phyloP scores from a whole-genome alignment of 495 filamentous ascomycete genomes.

The Penicillium bialowiezense region DNA sequence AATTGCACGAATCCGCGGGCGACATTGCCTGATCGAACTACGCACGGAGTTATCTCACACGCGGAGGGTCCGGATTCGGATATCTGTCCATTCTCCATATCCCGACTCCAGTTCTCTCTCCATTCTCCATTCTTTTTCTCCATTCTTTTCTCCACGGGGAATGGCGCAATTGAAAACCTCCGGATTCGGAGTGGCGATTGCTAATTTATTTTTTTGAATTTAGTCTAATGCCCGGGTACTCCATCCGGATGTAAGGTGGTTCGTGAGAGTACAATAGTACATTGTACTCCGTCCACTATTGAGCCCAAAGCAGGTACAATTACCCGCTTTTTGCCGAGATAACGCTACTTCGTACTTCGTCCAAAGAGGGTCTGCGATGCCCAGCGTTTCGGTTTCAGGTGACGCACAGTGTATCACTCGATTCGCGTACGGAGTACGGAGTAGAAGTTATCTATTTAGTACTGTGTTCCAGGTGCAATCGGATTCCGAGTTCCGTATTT shows the following conservation, averaged over 20 bases:
- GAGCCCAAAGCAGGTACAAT: too few species aligned
- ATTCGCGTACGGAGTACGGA: too few species aligned
- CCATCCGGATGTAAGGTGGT: background rate
- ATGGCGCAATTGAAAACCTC: background rate
- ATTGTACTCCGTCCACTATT: too few species aligned
- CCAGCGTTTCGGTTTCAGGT: constrained; percentile 1
- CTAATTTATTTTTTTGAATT: background rate
- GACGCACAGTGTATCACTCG: background rate
- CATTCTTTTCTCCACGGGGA: constrained; percentile 5
- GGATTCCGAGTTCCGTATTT: background rate
- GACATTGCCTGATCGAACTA: background rate
- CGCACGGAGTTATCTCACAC: background rate
- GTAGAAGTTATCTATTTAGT: too few species aligned
- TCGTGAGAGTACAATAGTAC: too few species aligned
- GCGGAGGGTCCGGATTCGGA: background rate
- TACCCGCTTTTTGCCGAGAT: constrained; percentile 27
- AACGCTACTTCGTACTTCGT: too few species aligned
- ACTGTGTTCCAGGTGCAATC: too few species aligned
- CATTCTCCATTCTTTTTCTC: background rate
- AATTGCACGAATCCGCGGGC: background rate
- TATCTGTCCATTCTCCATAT: background rate
- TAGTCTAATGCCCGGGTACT: background rate
- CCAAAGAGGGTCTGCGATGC: background rate
- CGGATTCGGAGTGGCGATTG: constrained; percentile 4
- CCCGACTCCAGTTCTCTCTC: background rate